Evolutionary conservation across 805 yeast genomes (phyloP).

Genomic region (Scheffersomyces coipomensis): DNA sequence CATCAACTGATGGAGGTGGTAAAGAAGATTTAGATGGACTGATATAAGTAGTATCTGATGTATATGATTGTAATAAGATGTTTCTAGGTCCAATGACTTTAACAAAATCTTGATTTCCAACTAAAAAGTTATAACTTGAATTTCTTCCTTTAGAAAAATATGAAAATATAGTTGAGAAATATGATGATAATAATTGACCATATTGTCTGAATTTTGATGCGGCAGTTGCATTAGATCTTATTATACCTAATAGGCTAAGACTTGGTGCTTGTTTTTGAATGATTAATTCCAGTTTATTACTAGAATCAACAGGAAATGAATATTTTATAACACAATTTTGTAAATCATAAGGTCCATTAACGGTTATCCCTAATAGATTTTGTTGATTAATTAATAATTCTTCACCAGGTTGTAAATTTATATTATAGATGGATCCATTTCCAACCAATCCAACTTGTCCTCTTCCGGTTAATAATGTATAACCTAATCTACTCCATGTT

Average conservation of each 20-base stretch:
- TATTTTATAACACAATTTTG: constrained; percentile 34
- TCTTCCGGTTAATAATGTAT: constrained; percentile 52
- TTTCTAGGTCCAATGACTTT: constrained; percentile 56
- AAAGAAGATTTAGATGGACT: background rate
- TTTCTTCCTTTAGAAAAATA: constrained; percentile 2
- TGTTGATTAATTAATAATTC: constrained; percentile 45
- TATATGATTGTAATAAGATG: constrained; percentile 46
- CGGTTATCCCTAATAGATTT: constrained; percentile 49
- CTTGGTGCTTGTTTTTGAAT: background rate
- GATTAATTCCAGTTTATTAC: too few species aligned
- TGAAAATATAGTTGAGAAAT: background rate
- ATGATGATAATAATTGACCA: background rate
- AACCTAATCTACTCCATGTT: constrained; percentile 38
- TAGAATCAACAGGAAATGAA: constrained; percentile 10
- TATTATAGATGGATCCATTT: constrained; percentile 50
- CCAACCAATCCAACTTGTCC: constrained; percentile 58
- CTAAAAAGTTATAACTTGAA: constrained; percentile 10
- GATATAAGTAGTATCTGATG: constrained; percentile 7
- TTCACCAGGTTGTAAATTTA: constrained; percentile 45
- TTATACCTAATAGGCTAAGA: background rate
- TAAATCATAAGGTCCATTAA: constrained; percentile 48
- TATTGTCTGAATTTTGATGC: background rate
- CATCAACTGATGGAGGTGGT: constrained; percentile 1
- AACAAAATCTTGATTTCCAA: constrained; percentile 45
- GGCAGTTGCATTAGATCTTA: background rate